Conservation (phyloP, 2,329 filamentous ascomycete species). For the Trichoderma gracile region DNA sequence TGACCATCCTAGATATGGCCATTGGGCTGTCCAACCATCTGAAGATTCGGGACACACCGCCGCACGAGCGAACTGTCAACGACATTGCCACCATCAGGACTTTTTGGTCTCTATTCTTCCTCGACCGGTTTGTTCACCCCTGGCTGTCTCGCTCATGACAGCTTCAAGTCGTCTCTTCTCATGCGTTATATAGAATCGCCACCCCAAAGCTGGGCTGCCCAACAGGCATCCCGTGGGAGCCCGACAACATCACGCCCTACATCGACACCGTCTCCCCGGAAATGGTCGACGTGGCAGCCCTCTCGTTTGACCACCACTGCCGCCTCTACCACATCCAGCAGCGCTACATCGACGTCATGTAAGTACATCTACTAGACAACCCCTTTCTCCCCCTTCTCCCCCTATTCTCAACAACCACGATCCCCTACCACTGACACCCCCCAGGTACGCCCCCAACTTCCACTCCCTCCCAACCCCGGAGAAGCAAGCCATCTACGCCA, state of each 20-base stretch:
- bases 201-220: constrained; percentile 14
- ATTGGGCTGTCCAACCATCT: constrained; percentile 23
- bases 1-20: constrained; percentile 13
- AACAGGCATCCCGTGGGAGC: constrained; percentile 9
- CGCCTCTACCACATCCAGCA: constrained; percentile 1
- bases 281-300: background rate
- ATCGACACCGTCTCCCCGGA: constrained; percentile 15
- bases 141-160: background rate
- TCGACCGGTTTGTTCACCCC: constrained; percentile 18
- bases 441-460: constrained; percentile 8
- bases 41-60: background rate
- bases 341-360: constrained; percentile 17
- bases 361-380: background rate
- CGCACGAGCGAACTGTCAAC: constrained; percentile 1
- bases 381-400: too few relatives aligned
- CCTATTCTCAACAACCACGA: too few relatives aligned
- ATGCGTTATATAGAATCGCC: constrained; percentile 3
- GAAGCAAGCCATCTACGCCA: constrained; percentile 13
- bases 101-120: constrained; percentile 23
- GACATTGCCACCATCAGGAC: constrained; percentile 19
- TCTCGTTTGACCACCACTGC: constrained; percentile 22
- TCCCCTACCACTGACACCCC: background rate
- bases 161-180: too few relatives aligned
- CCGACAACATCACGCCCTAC: constrained; percentile 12
- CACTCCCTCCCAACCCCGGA: background rate